phyloP scores from a whole-genome alignment of 192 early-diverging fungal species.

The Rhizoclosmatium sp. region DNA sequence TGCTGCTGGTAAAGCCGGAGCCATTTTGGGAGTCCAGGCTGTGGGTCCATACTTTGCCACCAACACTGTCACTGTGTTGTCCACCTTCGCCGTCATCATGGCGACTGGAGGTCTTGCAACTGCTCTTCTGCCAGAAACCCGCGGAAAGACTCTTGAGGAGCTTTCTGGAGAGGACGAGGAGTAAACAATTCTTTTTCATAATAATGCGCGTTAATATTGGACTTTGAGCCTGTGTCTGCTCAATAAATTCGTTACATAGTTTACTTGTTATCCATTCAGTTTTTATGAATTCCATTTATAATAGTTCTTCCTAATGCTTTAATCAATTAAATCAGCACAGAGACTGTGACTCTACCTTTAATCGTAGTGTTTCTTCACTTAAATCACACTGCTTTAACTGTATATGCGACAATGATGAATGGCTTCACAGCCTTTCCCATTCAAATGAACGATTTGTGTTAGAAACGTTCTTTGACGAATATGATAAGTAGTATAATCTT shows the following conservation, averaged over 20 bases:
- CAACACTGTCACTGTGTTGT: conserved; percentile 35
- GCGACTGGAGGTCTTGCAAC: conserved; percentile 70
- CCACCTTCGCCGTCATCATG: conserved; percentile 47
- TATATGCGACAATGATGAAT: too few species aligned
- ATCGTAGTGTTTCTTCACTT: too few species aligned
- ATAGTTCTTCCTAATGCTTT: too few species aligned
- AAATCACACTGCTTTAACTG: too few species aligned
- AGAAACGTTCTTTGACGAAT: neutral
- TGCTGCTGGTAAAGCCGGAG: conserved; percentile 78
- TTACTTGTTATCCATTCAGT: neutral
- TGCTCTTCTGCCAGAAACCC: conserved; percentile 79
- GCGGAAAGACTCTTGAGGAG: conserved; percentile 81
- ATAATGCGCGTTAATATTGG: neutral
- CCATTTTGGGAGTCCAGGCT: conserved; percentile 65
- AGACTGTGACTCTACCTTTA: too few species aligned
- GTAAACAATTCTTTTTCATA: neutral
- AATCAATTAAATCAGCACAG: too few species aligned
- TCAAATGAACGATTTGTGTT: neutral
- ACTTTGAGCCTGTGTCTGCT: neutral
- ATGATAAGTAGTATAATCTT: conserved; percentile 5
- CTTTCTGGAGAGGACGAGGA: conserved; percentile 42
- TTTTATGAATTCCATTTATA: too few species aligned
- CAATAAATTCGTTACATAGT: neutral
- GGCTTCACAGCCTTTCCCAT: too few species aligned
- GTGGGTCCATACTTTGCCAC: conserved; percentile 52